Evolutionary conservation across 2,329 filamentous ascomycete species (phyloP), one percentile per base, ranked within the genome.

Genomic region (Xylaria hypoxylon): DNA sequence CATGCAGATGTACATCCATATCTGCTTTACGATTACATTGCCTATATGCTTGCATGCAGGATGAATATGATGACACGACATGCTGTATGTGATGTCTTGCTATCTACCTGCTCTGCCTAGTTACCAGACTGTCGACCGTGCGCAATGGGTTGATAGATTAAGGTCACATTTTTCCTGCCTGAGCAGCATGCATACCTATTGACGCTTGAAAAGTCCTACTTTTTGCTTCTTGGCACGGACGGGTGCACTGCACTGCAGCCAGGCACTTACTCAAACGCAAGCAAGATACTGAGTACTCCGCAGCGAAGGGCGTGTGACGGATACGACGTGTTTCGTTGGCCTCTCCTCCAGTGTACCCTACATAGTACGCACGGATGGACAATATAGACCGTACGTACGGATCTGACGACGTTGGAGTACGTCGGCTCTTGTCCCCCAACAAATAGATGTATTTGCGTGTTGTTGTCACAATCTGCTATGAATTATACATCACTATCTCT

Each of bases 61-160:
- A 31, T 51, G 24, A 48, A 60, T 62, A 55, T 64, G 53, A 62
- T 65, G 56, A 63, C 62, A 57, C 60, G 52, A 59, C 60, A 59
- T 63, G 45, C 50, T 50, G 56, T 35, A 56, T 48, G 5, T 7
- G 24, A 38, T 42, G n/a, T 24, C 5, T 40, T 52, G 60, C 44
- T 38, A 48, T 24, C 28, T 48, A 13, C 1, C 40, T 52, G 2
- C 8, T 35, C 28, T 19, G 33, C 31, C 38, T 19, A n/a, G 35
- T 38, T 55, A 56, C 52, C 22, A 13, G 31, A 47, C 33, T 33
- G 22, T 24, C 53, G 53, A 61, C 64, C 64, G 64, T 67, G 59
- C 64, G 59, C 59, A 31, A 52, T 55, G 31, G 38, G 2, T 13
- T 59, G 53, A 35, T 57, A 62, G 8, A 59, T 55, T 51, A 33